phyloP scores from a whole-genome alignment of 345 rosid genomes.

The Dipteronia dyeriana region DNA sequence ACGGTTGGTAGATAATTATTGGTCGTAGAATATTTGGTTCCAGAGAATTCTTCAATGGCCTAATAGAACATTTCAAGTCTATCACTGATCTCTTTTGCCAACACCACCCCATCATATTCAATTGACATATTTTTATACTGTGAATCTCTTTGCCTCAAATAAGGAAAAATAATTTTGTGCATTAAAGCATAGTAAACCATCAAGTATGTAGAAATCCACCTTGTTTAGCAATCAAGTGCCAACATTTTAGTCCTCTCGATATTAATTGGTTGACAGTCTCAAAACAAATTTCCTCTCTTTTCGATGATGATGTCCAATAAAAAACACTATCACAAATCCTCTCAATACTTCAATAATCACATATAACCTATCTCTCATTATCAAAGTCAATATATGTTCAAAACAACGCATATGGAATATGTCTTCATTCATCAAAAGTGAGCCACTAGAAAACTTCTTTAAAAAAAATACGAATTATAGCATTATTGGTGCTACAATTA shows the following conservation, averaged over 20 bases:
- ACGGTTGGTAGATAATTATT: constrained; percentile 11
- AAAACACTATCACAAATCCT: neutral
- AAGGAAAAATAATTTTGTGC: neutral
- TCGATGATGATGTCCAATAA: neutral
- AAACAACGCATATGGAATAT: too few species aligned
- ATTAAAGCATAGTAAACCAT: neutral
- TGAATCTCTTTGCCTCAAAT: neutral
- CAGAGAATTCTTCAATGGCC: neutral
- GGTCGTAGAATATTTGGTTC: neutral
- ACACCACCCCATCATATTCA: neutral
- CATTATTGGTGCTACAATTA: too few species aligned
- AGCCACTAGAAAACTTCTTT: too few species aligned
- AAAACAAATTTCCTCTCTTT: neutral
- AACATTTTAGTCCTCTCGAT: neutral
- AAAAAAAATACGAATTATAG: too few species aligned
- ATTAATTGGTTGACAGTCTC: too few species aligned
- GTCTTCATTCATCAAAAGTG: too few species aligned
- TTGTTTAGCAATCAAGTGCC: neutral
- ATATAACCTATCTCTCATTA: too few species aligned
- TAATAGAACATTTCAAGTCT: neutral
- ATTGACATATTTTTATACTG: neutral
- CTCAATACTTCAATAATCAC: neutral
- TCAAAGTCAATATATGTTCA: too few species aligned
- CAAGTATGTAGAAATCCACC: neutral
- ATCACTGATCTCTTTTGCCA: constrained; percentile 5